These are phyloP conservation scores for Amanita fuliginea DNA, from an alignment of 768 basidiomycete genomes.

Conservation along the genomic window DNA sequence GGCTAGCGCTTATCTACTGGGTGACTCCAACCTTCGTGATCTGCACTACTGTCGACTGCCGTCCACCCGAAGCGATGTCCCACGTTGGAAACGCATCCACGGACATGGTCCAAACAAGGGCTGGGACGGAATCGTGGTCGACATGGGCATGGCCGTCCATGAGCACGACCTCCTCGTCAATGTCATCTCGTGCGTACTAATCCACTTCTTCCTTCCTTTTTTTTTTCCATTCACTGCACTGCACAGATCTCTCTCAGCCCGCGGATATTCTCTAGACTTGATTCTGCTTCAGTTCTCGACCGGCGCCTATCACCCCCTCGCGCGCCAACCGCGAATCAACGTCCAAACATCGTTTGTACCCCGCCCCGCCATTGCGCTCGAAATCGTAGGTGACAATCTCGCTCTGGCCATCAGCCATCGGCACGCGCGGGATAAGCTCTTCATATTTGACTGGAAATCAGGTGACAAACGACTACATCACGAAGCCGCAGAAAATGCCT, in stretches of 20 bases:
- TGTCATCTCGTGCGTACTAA: conserved; percentile 29
- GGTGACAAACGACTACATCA: conserved; percentile 19
- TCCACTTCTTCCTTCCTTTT: background rate
- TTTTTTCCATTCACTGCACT: background rate
- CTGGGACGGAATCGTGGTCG: conserved; percentile 17
- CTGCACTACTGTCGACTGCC: conserved; percentile 26
- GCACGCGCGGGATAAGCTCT: conserved; percentile 19
- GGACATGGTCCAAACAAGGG: conserved; percentile 11
- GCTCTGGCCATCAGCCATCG: conserved; percentile 22
- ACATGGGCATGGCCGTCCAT: conserved; percentile 30
- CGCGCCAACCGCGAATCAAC: conserved; percentile 17
- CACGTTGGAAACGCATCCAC: conserved; percentile 19
- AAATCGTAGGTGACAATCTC: conserved; percentile 33
- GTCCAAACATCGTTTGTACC: conserved; percentile 15
- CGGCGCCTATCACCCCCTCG: conserved; percentile 19
- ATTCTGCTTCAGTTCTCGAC: conserved; percentile 14
- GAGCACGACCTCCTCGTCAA: conserved; percentile 35
- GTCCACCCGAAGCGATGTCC: conserved; percentile 12
- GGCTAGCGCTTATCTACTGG: conserved; percentile 29
- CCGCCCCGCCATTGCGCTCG: conserved; percentile 26
- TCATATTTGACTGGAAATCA: conserved; percentile 33
- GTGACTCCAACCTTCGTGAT: conserved; percentile 15
- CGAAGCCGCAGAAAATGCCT: conserved; percentile 15
- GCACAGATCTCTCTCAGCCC: background rate
- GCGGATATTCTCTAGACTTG: conserved; percentile 8